A percentile compares a stretch with the other conserved stretches of the same genome.
These are phyloP conservation scores for Calcarisporium arbuscula DNA, from an alignment of 2,329 filamentous ascomycete genomes.

Conservation along the genomic window DNA sequence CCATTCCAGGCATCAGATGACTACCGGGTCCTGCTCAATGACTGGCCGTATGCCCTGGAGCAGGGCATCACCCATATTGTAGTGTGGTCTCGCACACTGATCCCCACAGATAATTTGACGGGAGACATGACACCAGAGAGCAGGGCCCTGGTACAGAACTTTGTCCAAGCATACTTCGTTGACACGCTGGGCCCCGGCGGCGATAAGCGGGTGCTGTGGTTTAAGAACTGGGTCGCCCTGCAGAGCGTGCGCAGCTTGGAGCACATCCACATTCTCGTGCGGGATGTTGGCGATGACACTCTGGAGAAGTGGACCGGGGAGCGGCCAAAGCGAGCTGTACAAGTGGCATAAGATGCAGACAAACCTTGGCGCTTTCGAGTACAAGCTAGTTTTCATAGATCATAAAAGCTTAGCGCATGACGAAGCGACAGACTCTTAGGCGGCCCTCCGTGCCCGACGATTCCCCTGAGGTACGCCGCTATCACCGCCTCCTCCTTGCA, in stretches of 20 bases:
- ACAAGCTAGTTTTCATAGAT: conserved; percentile 4
- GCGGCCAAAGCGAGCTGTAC: conserved; percentile 29
- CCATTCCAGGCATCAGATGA: conserved; percentile 51
- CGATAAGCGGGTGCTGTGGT: conserved; percentile 64
- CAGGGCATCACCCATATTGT: conserved; percentile 71
- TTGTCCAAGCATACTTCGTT: conserved; percentile 64
- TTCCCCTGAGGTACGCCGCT: conserved; percentile 37
- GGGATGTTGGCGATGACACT: conserved; percentile 43
- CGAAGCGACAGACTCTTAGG: conserved; percentile 22
- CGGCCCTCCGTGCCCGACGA: conserved; percentile 49
- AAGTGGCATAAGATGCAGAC: conserved; percentile 6
- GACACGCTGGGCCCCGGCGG: conserved; percentile 45
- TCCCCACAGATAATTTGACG: conserved; percentile 63
- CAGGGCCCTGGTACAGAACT: conserved; percentile 57
- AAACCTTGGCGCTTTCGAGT: too few species aligned
- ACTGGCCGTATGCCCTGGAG: conserved; percentile 85
- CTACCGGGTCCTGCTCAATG: conserved; percentile 72
- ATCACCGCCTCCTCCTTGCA: conserved; percentile 30
- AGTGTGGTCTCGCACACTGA: conserved; percentile 81
- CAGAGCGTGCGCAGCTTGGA: conserved; percentile 85
- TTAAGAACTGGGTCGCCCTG: conserved; percentile 87
- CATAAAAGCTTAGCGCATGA: conserved; percentile 1
- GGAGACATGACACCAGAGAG: conserved; percentile 69
- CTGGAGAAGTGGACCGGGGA: conserved; percentile 48
- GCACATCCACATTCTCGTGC: conserved; percentile 76